Evolutionary conservation across 192 early-diverging fungal species (phyloP).

Genomic region (Coemansia sp.): DNA sequence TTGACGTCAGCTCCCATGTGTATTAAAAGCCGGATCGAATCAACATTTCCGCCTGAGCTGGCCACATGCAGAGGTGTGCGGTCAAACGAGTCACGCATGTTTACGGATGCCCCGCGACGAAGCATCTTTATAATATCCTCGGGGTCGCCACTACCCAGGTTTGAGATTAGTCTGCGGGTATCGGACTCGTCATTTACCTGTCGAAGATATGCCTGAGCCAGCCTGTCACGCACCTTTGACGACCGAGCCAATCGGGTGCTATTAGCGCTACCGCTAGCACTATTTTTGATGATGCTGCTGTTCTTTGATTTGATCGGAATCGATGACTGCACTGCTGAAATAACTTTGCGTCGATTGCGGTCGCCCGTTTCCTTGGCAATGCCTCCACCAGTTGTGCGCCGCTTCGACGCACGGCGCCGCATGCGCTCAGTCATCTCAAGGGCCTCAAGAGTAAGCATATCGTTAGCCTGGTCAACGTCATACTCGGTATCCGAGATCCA

Average conservation of each 20-base stretch:
- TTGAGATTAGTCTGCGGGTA: constrained; percentile 8
- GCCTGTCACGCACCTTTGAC: background rate
- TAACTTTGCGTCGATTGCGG: background rate
- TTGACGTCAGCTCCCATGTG: constrained; percentile 45
- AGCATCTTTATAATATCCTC: constrained; percentile 27
- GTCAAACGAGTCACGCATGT: constrained; percentile 19
- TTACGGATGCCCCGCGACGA: constrained; percentile 14
- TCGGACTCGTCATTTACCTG: constrained; percentile 16
- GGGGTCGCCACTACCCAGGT: constrained; percentile 30
- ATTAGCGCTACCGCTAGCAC: background rate
- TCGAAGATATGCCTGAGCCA: constrained; percentile 15
- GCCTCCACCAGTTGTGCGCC: constrained; percentile 3
- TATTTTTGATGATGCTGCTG: background rate
- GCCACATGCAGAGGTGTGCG: constrained; percentile 49
- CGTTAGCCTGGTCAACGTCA: background rate
- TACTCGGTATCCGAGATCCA: constrained; percentile 35
- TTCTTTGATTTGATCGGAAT: background rate
- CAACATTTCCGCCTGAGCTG: constrained; percentile 27
- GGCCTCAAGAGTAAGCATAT: background rate
- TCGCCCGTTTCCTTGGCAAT: background rate
- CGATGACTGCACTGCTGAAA: too few relatives aligned
- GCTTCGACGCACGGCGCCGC: constrained; percentile 3
- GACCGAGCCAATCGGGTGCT: background rate
- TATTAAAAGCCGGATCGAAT: constrained; percentile 24
- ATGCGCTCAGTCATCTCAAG: constrained; percentile 9